A percentile compares a stretch with the other conserved stretches of the same genome.
Conservation (phyloP, 805 yeast species). For the Starmerella geochares region DNA sequence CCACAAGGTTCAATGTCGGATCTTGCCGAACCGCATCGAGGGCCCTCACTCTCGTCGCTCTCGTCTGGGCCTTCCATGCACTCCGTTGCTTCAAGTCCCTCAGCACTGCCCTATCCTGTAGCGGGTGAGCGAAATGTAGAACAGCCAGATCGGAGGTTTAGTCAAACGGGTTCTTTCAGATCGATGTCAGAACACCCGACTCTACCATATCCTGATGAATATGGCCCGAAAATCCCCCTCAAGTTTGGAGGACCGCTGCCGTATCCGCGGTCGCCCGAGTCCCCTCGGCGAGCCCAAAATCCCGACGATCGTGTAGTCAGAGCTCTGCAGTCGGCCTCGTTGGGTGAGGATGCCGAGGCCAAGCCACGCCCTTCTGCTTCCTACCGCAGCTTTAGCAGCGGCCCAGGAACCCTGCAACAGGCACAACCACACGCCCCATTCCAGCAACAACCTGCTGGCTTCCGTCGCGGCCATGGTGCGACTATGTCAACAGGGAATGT, state of each 20-base stretch:
- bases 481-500: background rate
- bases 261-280: slow-evolving; percentile 7
- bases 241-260: background rate
- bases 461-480: slow-evolving; percentile 5
- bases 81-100: background rate
- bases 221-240: background rate
- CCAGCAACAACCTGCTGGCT: background rate
- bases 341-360: background rate
- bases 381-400: slow-evolving; percentile 3
- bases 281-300: background rate
- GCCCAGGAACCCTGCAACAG: background rate
- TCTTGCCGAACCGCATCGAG: background rate
- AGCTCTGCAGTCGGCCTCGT: background rate
- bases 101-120: slow-evolving; percentile 1
- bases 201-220: slow-evolving; percentile 2
- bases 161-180: background rate
- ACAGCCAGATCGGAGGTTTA: background rate
- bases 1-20: background rate
- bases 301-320: background rate
- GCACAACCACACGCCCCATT: background rate
- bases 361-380: background rate
- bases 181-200: background rate
- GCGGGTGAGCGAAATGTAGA: background rate
- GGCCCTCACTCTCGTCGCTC: background rate
- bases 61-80: slow-evolving; percentile 3